Conservation (phyloP, 2,329 filamentous ascomycete species). For the Aspergillus tubingensis region DNA sequence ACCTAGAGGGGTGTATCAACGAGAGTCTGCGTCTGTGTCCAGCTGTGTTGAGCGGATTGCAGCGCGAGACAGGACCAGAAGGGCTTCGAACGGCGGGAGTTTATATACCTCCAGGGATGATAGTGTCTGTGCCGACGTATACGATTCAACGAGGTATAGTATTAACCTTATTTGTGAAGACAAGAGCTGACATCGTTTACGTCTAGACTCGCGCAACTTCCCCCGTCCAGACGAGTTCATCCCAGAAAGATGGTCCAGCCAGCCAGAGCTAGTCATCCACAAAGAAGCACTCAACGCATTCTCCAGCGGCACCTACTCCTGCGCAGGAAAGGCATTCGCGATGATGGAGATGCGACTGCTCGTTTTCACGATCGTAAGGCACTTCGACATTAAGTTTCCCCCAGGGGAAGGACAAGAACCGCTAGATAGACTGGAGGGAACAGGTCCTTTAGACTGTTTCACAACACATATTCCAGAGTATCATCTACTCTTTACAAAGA, state of each 20-base stretch:
- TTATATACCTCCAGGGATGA: constrained; percentile 12
- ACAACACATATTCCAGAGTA: constrained; percentile 11
- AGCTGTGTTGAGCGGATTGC: constrained; percentile 9
- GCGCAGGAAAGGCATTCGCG: constrained; percentile 11
- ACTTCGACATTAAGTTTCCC: constrained; percentile 13
- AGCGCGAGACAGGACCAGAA: constrained; percentile 13
- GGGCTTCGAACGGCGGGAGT: constrained; percentile 7
- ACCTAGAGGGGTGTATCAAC: constrained; percentile 14
- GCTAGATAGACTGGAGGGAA: constrained; percentile 8
- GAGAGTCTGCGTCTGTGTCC: constrained; percentile 12
- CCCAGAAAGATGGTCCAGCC: constrained; percentile 12
- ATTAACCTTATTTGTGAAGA: background rate
- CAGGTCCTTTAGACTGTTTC: constrained; percentile 13
- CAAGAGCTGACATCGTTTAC: background rate
- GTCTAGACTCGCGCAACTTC: constrained; percentile 13
- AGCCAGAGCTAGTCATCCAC: constrained; percentile 10
- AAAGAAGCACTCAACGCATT: constrained; percentile 13
- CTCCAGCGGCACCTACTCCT: constrained; percentile 12
- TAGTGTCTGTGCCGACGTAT: constrained; percentile 13
- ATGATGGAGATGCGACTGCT: constrained; percentile 17
- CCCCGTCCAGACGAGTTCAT: constrained; percentile 11
- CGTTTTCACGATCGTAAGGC: constrained; percentile 10
- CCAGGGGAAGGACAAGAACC: constrained; percentile 3
- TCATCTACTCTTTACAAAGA: constrained; percentile 9
- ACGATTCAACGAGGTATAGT: constrained; percentile 10